A percentile compares a stretch with the other conserved stretches of the same genome.
Evolutionary conservation across 2,329 filamentous ascomycete genomes (phyloP).

Genomic region (Triangularia verruculosa): DNA sequence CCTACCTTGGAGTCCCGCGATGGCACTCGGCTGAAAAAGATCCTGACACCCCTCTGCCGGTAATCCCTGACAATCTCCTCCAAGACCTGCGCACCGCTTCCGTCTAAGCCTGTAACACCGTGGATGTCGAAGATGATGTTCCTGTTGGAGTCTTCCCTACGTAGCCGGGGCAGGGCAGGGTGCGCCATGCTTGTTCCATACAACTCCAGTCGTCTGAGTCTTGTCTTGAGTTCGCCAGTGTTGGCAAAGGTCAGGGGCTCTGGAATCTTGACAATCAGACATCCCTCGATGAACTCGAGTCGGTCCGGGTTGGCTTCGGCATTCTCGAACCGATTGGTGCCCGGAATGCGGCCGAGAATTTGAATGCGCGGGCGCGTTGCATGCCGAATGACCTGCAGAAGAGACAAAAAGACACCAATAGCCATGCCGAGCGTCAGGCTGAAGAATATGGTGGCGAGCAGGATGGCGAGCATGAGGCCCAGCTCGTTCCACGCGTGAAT

Average conservation of each 20-base stretch:
- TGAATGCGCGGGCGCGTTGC: constrained; percentile 91
- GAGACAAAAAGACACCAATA: constrained; percentile 84
- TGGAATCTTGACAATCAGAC: constrained; percentile 94
- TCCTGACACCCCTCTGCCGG: constrained; percentile 68
- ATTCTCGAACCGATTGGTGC: constrained; percentile 33
- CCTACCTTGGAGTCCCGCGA: constrained; percentile 57
- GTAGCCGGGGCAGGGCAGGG: constrained; percentile 78
- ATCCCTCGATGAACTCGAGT: constrained; percentile 87
- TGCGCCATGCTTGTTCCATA: constrained; percentile 86
- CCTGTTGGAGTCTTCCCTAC: constrained; percentile 75
- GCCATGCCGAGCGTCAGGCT: constrained; percentile 91
- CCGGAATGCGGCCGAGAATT: constrained; percentile 73
- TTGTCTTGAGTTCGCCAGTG: constrained; percentile 83
- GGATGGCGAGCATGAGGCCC: constrained; percentile 83
- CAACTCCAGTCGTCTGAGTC: constrained; percentile 77
- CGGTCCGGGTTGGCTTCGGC: constrained; percentile 57
- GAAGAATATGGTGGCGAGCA: constrained; percentile 90
- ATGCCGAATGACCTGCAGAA: constrained; percentile 86
- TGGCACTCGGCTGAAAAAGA: constrained; percentile 67
- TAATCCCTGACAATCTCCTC: constrained; percentile 84
- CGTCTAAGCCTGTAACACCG: constrained; percentile 92
- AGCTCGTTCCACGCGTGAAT: constrained; percentile 87
- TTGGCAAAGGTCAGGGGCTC: constrained; percentile 97
- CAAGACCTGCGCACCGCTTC: constrained; percentile 87
- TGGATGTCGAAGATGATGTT: constrained; percentile 98